Conservation (phyloP, 192 early-diverging fungal species). For the Backusella liffmaniae region DNA sequence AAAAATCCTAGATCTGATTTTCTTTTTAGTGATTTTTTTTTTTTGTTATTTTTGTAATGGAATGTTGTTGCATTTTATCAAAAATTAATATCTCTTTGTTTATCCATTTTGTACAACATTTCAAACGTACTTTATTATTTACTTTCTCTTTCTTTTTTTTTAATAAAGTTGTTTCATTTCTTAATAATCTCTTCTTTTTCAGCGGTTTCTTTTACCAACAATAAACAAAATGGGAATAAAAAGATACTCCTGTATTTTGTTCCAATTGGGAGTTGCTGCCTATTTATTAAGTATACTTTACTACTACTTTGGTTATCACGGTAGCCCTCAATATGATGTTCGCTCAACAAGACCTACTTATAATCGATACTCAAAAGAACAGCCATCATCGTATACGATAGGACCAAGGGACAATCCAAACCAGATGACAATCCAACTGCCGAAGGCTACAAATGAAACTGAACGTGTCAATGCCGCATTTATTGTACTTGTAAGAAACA, state of each 20-base stretch:
- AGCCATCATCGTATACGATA: constrained; percentile 9
- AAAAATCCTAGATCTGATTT: background rate
- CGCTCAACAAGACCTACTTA: background rate
- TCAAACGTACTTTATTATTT: constrained; percentile 8
- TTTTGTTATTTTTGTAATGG: background rate
- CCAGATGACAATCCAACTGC: constrained; percentile 12
- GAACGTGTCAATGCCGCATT: constrained; percentile 19
- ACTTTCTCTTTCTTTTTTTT: constrained; percentile 1
- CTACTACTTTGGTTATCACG: background rate
- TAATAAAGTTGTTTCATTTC: constrained; percentile 2
- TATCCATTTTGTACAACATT: constrained; percentile 7
- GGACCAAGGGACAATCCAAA: constrained; percentile 11
- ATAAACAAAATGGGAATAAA: constrained; percentile 3
- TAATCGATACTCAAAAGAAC: background rate
- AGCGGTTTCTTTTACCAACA: background rate
- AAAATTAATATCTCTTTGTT: background rate
- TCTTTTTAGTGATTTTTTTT: background rate
- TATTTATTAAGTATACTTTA: constrained; percentile 1
- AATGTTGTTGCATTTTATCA: background rate
- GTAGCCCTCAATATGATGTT: background rate
- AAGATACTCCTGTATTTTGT: constrained; percentile 6
- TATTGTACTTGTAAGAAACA: constrained; percentile 66
- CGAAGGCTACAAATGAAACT: constrained; percentile 13
- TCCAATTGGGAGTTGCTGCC: background rate
- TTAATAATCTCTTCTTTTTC: background rate